phyloP scores from a whole-genome alignment of 2,329 filamentous ascomycete genomes.

The Alternaria alternata region DNA sequence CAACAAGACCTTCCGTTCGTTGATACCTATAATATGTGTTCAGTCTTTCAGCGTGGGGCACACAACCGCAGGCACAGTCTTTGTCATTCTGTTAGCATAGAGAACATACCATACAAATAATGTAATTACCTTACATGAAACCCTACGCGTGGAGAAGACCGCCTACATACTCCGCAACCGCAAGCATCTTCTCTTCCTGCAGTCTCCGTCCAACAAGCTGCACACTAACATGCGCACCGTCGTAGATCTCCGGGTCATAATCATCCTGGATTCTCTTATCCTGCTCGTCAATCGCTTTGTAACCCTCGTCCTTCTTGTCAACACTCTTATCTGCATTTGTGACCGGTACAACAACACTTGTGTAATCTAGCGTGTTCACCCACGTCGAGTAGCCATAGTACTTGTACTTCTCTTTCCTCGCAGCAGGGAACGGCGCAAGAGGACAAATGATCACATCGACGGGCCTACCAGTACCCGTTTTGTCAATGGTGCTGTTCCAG shows the following conservation, averaged over 20 bases:
- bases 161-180: conserved; percentile 45
- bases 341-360: conserved; percentile 46
- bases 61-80: background rate
- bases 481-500: conserved; percentile 44
- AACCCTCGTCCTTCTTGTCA: conserved; percentile 36
- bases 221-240: conserved; percentile 49
- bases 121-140: background rate
- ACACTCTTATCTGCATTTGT: conserved; percentile 41
- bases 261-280: conserved; percentile 39
- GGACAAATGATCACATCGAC: conserved; percentile 51
- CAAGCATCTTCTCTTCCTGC: conserved; percentile 52
- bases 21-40: background rate
- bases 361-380: conserved; percentile 46
- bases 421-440: conserved; percentile 49
- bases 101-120: no score
- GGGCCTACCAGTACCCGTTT: conserved; percentile 39
- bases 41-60: background rate
- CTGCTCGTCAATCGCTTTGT: conserved; percentile 34
- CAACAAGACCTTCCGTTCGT: background rate
- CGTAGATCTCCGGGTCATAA: conserved; percentile 51
- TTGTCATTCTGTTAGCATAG: background rate
- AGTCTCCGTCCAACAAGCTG: conserved; percentile 50
- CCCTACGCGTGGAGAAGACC: conserved; percentile 29
- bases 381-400: conserved; percentile 47
- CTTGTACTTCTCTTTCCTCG: conserved; percentile 36